Percentiles rank a stretch among this genome's conserved stretches.
phyloP scores from a whole-genome alignment of 257 asterid species.

The Gentiana straminea region DNA sequence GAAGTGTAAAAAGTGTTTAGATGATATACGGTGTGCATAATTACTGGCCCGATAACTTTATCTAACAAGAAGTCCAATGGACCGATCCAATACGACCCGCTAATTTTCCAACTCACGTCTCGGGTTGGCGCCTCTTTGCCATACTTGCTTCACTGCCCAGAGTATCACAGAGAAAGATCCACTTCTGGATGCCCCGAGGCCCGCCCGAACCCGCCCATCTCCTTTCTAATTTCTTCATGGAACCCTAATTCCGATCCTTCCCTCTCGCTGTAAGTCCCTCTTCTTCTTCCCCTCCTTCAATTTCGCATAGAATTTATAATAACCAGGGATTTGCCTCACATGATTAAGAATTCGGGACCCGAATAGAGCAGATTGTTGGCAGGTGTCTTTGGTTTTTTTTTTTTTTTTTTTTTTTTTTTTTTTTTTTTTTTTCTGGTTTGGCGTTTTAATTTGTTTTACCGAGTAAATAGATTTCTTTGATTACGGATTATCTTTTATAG shows the following conservation, averaged over 20 bases:
- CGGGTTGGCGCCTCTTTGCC: constrained; percentile 41
- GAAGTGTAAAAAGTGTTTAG: too few species aligned
- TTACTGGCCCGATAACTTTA: too few species aligned
- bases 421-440: not conserved
- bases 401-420: not conserved
- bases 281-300: not conserved
- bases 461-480: not conserved
- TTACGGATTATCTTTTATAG: not conserved
- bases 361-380: constrained; percentile 15
- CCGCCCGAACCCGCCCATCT: constrained; percentile 11
- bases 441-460: not conserved
- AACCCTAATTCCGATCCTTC: constrained; percentile 16
- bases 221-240: not conserved
- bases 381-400: not conserved
- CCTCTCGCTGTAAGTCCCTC: constrained; percentile 19
- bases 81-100: too few species aligned
- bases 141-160: constrained; percentile 13
- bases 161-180: not conserved
- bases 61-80: too few species aligned
- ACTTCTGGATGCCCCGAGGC: not conserved
- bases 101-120: not conserved
- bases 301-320: not conserved
- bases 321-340: constrained; percentile 9
- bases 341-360: constrained; percentile 23
- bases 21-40: too few species aligned